Percentiles rank a stretch among this genome's conserved stretches.
Conservation (phyloP, 768 basidiomycete species). For the Xanthoconium stramineum region DNA sequence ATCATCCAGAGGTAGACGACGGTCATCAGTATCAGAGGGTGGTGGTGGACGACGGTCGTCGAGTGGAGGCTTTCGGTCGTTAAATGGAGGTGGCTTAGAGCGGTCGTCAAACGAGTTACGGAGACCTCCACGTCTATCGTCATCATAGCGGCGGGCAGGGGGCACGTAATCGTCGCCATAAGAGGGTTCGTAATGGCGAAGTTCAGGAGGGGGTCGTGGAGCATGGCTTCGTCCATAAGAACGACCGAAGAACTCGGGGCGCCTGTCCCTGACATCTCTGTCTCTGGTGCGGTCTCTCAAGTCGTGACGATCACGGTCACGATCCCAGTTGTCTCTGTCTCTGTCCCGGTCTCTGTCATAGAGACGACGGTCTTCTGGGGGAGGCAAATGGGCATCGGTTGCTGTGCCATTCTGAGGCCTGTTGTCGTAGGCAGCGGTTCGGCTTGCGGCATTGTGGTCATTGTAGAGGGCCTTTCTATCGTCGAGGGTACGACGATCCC, state of each 20-base stretch:
- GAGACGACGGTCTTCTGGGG: constrained; percentile 30
- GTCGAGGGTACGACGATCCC: constrained; percentile 30
- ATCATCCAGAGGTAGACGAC: constrained; percentile 29
- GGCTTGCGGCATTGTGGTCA: constrained; percentile 19
- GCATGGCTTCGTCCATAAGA: constrained; percentile 39
- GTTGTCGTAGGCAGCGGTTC: constrained; percentile 9
- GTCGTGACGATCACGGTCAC: constrained; percentile 36
- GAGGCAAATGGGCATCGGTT: constrained; percentile 14
- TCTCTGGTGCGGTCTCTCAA: constrained; percentile 32
- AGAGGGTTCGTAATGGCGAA: constrained; percentile 47
- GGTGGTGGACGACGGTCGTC: constrained; percentile 27
- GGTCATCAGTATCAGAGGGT: constrained; percentile 19
- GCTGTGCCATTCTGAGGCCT: constrained; percentile 9
- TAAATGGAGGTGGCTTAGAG: constrained; percentile 24
- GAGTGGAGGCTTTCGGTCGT: constrained; percentile 30
- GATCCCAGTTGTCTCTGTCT: constrained; percentile 26
- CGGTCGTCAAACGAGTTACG: constrained; percentile 25
- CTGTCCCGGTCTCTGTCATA: constrained; percentile 36
- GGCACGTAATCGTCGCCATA: constrained; percentile 34
- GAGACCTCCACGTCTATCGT: constrained; percentile 25
- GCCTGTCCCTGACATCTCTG: constrained; percentile 33
- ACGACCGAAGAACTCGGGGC: constrained; percentile 36
- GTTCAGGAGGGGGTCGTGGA: constrained; percentile 44
- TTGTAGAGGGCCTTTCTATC: constrained; percentile 30
- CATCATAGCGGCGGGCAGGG: constrained; percentile 35